Evolutionary conservation across 2,329 filamentous ascomycete genomes (phyloP).

Genomic region (Monilinia fructigena): DNA sequence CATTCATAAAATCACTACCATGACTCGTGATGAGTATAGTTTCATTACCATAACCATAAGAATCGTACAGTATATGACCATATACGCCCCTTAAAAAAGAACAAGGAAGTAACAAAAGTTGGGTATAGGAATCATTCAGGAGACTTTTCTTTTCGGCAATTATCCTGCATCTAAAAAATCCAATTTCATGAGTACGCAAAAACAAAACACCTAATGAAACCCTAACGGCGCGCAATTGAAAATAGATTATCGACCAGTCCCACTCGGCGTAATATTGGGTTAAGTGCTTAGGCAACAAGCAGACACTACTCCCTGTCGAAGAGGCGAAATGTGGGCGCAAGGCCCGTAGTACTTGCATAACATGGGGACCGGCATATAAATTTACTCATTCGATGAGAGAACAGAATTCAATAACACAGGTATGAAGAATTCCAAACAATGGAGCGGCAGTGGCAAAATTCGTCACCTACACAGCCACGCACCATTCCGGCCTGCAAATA

Average conservation of each 20-base stretch:
- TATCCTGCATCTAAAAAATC: background rate
- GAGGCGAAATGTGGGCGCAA: background rate
- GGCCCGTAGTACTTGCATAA: constrained; percentile 7
- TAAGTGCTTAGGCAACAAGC: constrained; percentile 5
- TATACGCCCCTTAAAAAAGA: background rate
- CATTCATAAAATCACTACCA: background rate
- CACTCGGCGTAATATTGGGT: constrained; percentile 10
- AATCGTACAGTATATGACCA: background rate
- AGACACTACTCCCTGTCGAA: constrained; percentile 5
- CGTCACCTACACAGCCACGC: constrained; percentile 6
- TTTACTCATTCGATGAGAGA: constrained; percentile 5
- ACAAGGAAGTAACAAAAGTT: background rate
- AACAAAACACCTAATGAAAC: background rate
- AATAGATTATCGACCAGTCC: background rate
- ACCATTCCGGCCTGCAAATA: background rate
- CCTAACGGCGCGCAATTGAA: background rate
- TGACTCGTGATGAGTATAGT: constrained; percentile 1
- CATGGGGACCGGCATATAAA: constrained; percentile 5
- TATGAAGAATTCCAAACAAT: background rate
- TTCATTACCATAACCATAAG: background rate
- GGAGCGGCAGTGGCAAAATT: constrained; percentile 8
- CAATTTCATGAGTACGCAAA: background rate
- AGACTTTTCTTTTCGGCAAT: constrained; percentile 4
- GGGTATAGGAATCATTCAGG: constrained; percentile 10
- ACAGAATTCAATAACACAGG: background rate